Evolutionary conservation across 306 rosid genomes (phyloP).

Genomic region (Inga leiocalycina): DNA sequence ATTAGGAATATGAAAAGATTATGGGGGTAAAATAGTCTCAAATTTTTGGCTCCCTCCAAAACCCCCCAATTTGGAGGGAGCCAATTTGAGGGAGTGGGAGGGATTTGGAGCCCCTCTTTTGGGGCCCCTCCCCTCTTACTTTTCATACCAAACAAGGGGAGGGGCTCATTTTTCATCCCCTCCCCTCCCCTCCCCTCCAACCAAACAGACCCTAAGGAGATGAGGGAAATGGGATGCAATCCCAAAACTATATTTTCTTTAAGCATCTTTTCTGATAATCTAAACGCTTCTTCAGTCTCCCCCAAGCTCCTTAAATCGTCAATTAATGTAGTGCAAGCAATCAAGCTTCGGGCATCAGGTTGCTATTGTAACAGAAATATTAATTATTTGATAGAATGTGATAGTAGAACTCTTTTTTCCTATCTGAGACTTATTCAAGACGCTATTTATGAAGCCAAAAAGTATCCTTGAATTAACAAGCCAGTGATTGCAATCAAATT

Average conservation of each 20-base stretch:
- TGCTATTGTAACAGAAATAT: neutral
- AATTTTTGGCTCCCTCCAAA: no score
- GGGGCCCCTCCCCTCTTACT: no score
- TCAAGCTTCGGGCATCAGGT: conserved; percentile 52
- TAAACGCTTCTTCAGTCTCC: conserved; percentile 50
- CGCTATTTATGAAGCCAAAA: neutral
- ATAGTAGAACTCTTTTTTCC: neutral
- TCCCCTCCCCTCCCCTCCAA: no score
- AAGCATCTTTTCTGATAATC: conserved; percentile 66
- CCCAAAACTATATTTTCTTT: conserved; percentile 61
- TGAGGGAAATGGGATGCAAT: conserved; percentile 69
- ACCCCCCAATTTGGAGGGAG: no score
- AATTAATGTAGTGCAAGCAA: conserved; percentile 65
- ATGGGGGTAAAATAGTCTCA: no score
- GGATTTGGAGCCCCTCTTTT: no score
- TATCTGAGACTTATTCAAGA: neutral
- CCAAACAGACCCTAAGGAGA: no score
- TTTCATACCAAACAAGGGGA: no score
- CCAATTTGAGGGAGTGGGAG: no score
- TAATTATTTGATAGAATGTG: conserved; percentile 26
- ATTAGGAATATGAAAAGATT: no score
- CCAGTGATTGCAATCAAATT: neutral
- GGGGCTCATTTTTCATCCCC: no score
- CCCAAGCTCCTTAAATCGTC: conserved; percentile 66
- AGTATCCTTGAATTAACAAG: neutral